Conservation (phyloP, 2,329 filamentous ascomycete species). For the Xylariaceae sp. region DNA sequence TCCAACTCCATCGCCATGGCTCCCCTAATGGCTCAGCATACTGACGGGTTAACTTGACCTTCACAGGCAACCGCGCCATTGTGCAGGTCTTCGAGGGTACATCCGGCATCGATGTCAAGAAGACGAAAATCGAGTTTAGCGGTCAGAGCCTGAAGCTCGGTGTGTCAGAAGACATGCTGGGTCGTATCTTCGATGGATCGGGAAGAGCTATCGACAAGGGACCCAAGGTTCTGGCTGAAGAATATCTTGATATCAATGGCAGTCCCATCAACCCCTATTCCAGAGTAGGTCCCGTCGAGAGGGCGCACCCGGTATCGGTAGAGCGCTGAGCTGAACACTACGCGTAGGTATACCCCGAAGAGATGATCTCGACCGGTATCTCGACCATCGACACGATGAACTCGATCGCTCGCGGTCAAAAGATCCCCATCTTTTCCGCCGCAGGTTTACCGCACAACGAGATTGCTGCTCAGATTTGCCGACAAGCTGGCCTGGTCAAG, state of each 20-base stretch:
- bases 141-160: conserved; percentile 97
- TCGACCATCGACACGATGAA: conserved; percentile 99
- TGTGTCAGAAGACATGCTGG: conserved; percentile 99
- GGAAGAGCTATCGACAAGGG: conserved; percentile 98
- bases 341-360: conserved; percentile 86
- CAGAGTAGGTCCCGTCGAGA: conserved; percentile 54
- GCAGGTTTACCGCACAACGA: conserved; percentile 98
- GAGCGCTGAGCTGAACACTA: conserved; percentile 16
- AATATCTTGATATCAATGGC: conserved; percentile 98
- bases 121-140: conserved; percentile 97
- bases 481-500: conserved; percentile 90
- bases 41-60: conserved; percentile 21
- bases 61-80: conserved; percentile 78
- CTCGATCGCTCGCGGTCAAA: conserved; percentile 95
- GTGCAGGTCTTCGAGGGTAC: conserved; percentile 99
- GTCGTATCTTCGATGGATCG: conserved; percentile 97
- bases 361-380: conserved; percentile 99
- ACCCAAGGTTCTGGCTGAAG: conserved; percentile 94
- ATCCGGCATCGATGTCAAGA: conserved; percentile 96
- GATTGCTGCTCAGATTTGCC: conserved; percentile 97
- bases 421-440: conserved; percentile 99
- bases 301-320: neutral
- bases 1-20: conserved; percentile 17
- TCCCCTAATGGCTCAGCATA: conserved; percentile 3
- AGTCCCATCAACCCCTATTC: conserved; percentile 98